Evolutionary conservation across 1,284 basidiomycete genomes (phyloP).

Genomic region (Cutaneotrichosporon cavernicola): DNA sequence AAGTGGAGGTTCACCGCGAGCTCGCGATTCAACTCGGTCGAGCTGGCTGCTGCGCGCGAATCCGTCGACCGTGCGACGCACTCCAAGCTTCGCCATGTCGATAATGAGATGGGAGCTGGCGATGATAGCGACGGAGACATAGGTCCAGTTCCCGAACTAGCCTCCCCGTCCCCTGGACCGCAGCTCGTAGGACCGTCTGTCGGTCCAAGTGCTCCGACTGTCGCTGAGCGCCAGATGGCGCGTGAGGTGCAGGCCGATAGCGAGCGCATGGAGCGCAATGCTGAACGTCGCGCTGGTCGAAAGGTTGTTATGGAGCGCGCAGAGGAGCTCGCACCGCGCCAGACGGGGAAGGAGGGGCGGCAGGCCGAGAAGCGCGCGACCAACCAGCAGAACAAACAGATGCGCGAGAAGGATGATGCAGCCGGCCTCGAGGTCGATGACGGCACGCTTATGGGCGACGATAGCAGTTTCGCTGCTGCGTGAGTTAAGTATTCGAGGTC

Average conservation of each 20-base stretch:
- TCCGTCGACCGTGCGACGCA: constrained; percentile 24
- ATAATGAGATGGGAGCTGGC: background rate
- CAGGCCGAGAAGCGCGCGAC: constrained; percentile 48
- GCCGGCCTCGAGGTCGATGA: constrained; percentile 51
- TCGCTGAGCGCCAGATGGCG: constrained; percentile 46
- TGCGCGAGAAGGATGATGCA: constrained; percentile 45
- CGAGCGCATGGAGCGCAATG: constrained; percentile 17
- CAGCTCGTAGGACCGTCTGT: constrained; percentile 12
- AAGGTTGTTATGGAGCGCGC: constrained; percentile 34
- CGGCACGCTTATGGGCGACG: constrained; percentile 46
- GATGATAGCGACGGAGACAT: constrained; percentile 15
- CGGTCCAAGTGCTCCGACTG: constrained; percentile 34
- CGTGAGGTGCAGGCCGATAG: constrained; percentile 35
- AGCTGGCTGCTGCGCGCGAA: constrained; percentile 24
- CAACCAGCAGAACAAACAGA: constrained; percentile 47
- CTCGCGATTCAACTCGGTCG: constrained; percentile 31
- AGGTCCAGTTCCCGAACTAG: constrained; percentile 1
- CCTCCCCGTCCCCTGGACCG: constrained; percentile 17
- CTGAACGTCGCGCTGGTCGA: constrained; percentile 33
- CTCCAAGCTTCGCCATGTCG: background rate
- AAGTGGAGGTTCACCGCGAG: constrained; percentile 46
- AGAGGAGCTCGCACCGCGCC: constrained; percentile 46
- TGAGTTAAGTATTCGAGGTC: constrained; percentile 27
- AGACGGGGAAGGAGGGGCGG: constrained; percentile 45
- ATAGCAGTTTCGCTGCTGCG: constrained; percentile 47